These are phyloP conservation scores for Vanderwaltozyma yarrowii DNA, from an alignment of 805 yeast species.

Conservation along the genomic window DNA sequence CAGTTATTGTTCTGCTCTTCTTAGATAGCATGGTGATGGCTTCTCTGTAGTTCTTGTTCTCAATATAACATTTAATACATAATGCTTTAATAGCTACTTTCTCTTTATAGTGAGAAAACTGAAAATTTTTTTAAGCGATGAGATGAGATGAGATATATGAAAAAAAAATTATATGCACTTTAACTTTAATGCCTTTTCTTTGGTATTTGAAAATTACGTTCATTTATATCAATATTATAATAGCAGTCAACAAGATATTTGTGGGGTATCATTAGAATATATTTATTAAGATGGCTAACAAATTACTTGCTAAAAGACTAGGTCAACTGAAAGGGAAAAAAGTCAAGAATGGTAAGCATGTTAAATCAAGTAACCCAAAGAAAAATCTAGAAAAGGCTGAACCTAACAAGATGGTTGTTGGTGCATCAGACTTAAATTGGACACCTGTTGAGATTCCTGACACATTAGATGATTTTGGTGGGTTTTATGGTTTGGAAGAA, in stretches of 20 bases:
- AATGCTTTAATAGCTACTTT: background rate
- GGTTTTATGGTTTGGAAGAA: conserved; percentile 88
- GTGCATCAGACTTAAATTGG: conserved; percentile 56
- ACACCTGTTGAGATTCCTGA: conserved; percentile 74
- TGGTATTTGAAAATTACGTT: no score
- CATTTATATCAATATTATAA: no score
- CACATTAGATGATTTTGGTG: conserved; percentile 77
- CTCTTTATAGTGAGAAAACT: background rate
- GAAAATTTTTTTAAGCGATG: conserved; percentile 8
- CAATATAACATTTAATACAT: no score
- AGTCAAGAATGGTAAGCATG: background rate
- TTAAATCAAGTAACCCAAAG: background rate
- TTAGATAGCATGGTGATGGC: conserved; percentile 16
- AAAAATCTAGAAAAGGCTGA: background rate
- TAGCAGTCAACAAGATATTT: no score
- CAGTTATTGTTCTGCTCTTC: conserved; percentile 28
- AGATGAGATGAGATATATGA: conserved; percentile 17
- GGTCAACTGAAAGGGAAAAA: background rate
- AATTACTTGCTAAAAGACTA: conserved; percentile 1
- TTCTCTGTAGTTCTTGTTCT: background rate
- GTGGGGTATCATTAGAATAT: no score
- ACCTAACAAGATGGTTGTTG: conserved; percentile 26
- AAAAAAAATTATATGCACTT: background rate
- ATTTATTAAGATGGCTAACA: conserved; percentile 2
- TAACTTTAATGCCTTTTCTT: no score